Evolutionary conservation across 2,329 filamentous ascomycete genomes (phyloP), one percentile per base, ranked within the genome.

Genomic region (Spiromastix sp.): DNA sequence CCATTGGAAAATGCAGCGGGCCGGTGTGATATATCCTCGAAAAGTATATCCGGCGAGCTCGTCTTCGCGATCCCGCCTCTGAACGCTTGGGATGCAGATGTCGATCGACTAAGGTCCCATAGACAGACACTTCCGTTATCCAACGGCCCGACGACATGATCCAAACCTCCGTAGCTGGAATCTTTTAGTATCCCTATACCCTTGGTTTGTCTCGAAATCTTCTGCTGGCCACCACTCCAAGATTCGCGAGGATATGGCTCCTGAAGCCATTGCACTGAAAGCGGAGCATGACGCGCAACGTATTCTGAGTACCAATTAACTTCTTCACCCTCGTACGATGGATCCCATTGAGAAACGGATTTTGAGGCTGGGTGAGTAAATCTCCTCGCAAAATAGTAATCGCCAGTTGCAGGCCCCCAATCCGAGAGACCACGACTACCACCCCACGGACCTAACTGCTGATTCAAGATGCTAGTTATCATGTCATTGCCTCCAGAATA

Each of bases 301-400:
- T 86, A 94, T 57, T 95, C 87, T 37, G 82, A 73, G 55, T 93
- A 94, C 81, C 85, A 95, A 32, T 82, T 77, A 13, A 87, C 68
- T 26, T 66, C 67, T 59, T 95, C 86, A 4, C 60, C 64, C 0
- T 77, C 73, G 43, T 81, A 85, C 0, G 74, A 75, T 1, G 84
- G 84, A 47, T 94, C 85, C 86, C 86, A 94, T 46, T 85, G 85
- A 4, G 79, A 78, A 3, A 54, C 55, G 8, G 24, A 35, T n/a
- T 7, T 24, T 7, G n/a, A n/a, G n/a, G n/a, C n/a, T n/a, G n/a
- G n/a, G n/a, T n/a, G n/a, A n/a, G 21, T n/a, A 24, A 24, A 24
- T 24, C 7, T 24, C 21, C n/a, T 24, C n/a, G 21, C 21, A 24
- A n/a, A n/a, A n/a, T 7, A 7, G n/a, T 24, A 24, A 7, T 24